A percentile compares a stretch with the other conserved stretches of the same genome.
phyloP scores from a whole-genome alignment of 768 basidiomycete genomes.

The Lyophyllum decastes region DNA sequence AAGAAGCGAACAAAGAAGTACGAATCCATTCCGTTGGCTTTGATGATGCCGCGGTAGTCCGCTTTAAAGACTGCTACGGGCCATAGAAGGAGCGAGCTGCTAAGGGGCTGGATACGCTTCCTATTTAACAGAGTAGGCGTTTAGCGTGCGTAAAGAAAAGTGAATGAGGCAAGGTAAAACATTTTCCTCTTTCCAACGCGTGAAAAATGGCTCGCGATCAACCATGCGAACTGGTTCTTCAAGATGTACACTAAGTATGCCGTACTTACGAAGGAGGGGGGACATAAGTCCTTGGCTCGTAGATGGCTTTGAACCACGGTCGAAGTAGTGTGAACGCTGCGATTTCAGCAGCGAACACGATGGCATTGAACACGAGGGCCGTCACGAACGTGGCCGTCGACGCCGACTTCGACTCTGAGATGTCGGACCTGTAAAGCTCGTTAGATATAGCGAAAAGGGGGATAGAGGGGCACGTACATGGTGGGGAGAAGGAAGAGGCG shows the following conservation, averaged over 20 bases:
- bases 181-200: not conserved
- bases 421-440: slow-evolving; percentile 33
- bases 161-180: not conserved
- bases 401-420: slow-evolving; percentile 49
- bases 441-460: not conserved
- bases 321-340: slow-evolving; percentile 80
- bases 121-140: slow-evolving; percentile 30
- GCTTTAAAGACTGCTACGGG: slow-evolving; percentile 61
- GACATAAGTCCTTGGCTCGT: slow-evolving; percentile 82
- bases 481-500: slow-evolving; percentile 12
- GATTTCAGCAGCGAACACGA: slow-evolving; percentile 72
- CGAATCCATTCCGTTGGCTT: slow-evolving; percentile 82
- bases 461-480: slow-evolving; percentile 20
- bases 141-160: not conserved
- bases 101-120: slow-evolving; percentile 59
- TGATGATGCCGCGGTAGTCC: slow-evolving; percentile 62
- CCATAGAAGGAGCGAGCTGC: slow-evolving; percentile 59
- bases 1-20: slow-evolving; percentile 93
- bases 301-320: slow-evolving; percentile 84
- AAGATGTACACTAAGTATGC: not conserved
- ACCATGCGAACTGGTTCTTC: not conserved
- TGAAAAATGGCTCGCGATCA: too few relatives aligned
- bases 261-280: slow-evolving; percentile 40
- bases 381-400: slow-evolving; percentile 82
- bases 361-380: slow-evolving; percentile 80